A percentile compares a stretch with the other conserved stretches of the same genome.
phyloP scores from a whole-genome alignment of 805 yeast species.

The Diddensiella transvaalensis region DNA sequence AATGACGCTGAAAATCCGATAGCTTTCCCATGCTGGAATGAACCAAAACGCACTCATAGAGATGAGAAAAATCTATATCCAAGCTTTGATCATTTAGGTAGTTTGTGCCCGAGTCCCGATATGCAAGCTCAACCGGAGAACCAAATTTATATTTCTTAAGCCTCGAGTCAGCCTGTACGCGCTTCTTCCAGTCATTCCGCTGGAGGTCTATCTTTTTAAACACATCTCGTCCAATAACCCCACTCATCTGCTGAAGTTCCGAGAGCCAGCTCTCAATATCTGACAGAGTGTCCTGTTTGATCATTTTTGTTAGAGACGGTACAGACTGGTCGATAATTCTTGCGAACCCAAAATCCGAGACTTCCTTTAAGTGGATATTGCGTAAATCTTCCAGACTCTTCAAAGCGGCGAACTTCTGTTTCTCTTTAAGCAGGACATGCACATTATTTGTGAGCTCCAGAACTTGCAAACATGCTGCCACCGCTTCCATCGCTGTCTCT shows the following conservation, averaged over 20 bases:
- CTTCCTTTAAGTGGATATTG: slow-evolving; percentile 61
- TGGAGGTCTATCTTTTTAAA: slow-evolving; percentile 53
- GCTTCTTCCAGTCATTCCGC: slow-evolving; percentile 56
- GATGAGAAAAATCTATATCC: slow-evolving; percentile 60
- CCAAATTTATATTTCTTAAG: slow-evolving; percentile 64
- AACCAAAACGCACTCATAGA: slow-evolving; percentile 80
- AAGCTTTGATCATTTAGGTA: slow-evolving; percentile 40
- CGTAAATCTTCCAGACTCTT: slow-evolving; percentile 75
- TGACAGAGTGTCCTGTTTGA: slow-evolving; percentile 65
- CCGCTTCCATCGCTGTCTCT: slow-evolving; percentile 63
- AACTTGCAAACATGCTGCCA: slow-evolving; percentile 72
- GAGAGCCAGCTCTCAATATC: slow-evolving; percentile 59
- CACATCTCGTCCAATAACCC: slow-evolving; percentile 53
- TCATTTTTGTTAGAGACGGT: slow-evolving; percentile 68
- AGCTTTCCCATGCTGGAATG: slow-evolving; percentile 68
- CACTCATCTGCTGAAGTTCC: slow-evolving; percentile 39
- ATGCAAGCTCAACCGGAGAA: slow-evolving; percentile 78
- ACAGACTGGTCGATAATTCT: slow-evolving; percentile 68
- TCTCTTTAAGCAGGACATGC: slow-evolving; percentile 70
- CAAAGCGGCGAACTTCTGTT: slow-evolving; percentile 80
- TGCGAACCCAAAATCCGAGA: slow-evolving; percentile 68
- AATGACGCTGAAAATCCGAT: slow-evolving; percentile 56
- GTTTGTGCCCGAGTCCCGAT: slow-evolving; percentile 55
- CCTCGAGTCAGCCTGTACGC: slow-evolving; percentile 41
- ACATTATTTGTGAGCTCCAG: slow-evolving; percentile 82